Percentiles rank a stretch among this genome's conserved stretches.
These are phyloP conservation scores for Ochromonas danica DNA, from an alignment of 108 stramenopile species.

Conservation along the genomic window DNA sequence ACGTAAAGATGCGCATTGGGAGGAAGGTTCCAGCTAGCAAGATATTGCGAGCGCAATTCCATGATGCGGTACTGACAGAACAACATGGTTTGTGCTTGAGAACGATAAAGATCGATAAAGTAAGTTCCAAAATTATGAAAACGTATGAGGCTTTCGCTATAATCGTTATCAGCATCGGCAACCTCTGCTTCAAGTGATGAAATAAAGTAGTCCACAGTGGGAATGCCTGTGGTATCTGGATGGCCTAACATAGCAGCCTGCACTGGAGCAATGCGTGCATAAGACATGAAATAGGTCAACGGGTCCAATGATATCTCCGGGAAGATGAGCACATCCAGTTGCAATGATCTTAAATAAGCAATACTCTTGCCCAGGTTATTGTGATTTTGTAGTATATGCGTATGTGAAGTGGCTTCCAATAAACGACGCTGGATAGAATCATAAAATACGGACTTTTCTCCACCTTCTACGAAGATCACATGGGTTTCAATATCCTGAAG, in stretches of 20 bases:
- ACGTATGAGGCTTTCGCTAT: neutral
- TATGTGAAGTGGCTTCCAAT: neutral
- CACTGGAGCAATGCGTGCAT: slow-evolving; percentile 45
- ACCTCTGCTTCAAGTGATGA: neutral
- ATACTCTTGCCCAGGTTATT: neutral
- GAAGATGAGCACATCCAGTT: slow-evolving; percentile 47
- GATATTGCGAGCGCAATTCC: neutral
- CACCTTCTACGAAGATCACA: neutral
- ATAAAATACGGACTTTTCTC: neutral
- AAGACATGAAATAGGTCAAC: slow-evolving; percentile 48
- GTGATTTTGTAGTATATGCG: neutral
- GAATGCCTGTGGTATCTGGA: slow-evolving; percentile 48
- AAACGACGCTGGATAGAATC: neutral
- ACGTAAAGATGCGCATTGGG: slow-evolving; percentile 37
- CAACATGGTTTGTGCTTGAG: neutral
- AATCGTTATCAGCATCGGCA: neutral
- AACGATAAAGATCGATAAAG: neutral
- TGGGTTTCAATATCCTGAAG: neutral
- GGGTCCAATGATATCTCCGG: slow-evolving; percentile 53
- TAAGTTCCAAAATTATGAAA: neutral
- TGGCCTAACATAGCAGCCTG: slow-evolving; percentile 56
- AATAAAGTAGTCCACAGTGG: slow-evolving; percentile 48
- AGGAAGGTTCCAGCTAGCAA: neutral
- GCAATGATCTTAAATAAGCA: slow-evolving; percentile 2
- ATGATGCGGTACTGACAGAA: neutral